phyloP scores from a whole-genome alignment of 305 asterid species.

The Fraxinus platypoda region DNA sequence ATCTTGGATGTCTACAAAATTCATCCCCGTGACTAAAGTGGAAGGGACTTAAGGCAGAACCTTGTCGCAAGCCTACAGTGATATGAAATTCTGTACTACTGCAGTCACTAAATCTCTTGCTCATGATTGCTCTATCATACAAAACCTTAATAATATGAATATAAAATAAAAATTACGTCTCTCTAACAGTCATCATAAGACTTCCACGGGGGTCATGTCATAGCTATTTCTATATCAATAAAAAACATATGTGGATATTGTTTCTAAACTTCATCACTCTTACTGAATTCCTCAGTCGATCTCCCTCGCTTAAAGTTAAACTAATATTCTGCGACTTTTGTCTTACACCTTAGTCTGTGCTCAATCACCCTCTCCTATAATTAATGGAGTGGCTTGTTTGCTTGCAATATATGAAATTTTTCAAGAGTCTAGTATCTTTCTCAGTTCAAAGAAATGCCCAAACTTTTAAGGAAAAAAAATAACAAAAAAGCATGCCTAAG shows the following conservation, averaged over 20 bases:
- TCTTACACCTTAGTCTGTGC: not conserved
- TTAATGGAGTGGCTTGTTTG: not conserved
- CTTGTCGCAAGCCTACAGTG: not conserved
- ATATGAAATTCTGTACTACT: not conserved
- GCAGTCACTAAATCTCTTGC: not conserved
- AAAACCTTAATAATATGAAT: not conserved
- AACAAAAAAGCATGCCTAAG: not conserved
- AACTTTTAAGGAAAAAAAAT: not conserved
- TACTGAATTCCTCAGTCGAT: not conserved
- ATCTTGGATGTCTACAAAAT: not conserved
- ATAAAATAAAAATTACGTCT: not conserved
- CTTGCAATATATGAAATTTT: not conserved
- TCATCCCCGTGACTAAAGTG: not conserved
- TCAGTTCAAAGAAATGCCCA: not conserved
- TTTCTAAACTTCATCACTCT: not conserved
- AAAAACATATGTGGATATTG: not conserved
- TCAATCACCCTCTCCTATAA: not conserved
- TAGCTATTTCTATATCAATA: not conserved
- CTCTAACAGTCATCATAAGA: not conserved
- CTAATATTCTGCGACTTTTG: not conserved
- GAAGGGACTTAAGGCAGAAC: not conserved
- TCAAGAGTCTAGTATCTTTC: not conserved
- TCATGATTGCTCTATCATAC: not conserved
- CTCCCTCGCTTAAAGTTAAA: not conserved
- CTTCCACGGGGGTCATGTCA: not conserved